These are phyloP conservation scores for Emergomyces pasteurianus DNA, from an alignment of 2,329 filamentous ascomycete genomes.

Conservation along the genomic window DNA sequence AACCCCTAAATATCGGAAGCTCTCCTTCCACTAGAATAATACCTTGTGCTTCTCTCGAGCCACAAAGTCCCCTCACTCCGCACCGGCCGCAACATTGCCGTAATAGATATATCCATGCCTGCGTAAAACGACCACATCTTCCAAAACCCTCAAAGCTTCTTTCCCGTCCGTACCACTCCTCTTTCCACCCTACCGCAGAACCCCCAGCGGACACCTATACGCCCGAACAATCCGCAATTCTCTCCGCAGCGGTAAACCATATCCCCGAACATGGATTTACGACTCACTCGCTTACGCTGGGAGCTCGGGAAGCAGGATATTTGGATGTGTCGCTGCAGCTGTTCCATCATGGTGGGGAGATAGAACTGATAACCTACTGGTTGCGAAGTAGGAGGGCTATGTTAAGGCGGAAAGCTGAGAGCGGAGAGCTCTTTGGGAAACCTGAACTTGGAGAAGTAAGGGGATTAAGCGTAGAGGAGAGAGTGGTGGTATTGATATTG, in stretches of 20 bases:
- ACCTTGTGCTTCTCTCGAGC: neutral
- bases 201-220: slow-evolving; percentile 46
- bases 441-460: slow-evolving; percentile 2
- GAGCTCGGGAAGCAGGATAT: slow-evolving; percentile 74
- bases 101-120: neutral
- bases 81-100: neutral
- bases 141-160: slow-evolving; percentile 17
- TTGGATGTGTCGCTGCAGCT: slow-evolving; percentile 76
- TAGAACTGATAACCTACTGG: slow-evolving; percentile 56
- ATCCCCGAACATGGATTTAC: slow-evolving; percentile 79
- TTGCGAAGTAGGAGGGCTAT: slow-evolving; percentile 29
- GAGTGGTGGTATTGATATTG: slow-evolving; percentile 61
- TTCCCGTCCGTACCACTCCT: slow-evolving; percentile 53
- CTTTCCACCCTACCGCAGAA: slow-evolving; percentile 51
- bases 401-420: slow-evolving; percentile 22
- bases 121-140: neutral
- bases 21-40: neutral
- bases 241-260: slow-evolving; percentile 66
- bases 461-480: slow-evolving; percentile 43
- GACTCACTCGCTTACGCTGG: slow-evolving; percentile 56
- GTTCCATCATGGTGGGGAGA: slow-evolving; percentile 66
- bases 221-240: slow-evolving; percentile 59
- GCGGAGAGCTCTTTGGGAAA: slow-evolving; percentile 6
- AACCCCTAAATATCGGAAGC: neutral
- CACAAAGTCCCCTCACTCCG: neutral